A percentile compares a stretch with the other conserved stretches of the same genome.
Conservation (phyloP, 352 stramenopile species). For the Phytophthora agathidicida region DNA sequence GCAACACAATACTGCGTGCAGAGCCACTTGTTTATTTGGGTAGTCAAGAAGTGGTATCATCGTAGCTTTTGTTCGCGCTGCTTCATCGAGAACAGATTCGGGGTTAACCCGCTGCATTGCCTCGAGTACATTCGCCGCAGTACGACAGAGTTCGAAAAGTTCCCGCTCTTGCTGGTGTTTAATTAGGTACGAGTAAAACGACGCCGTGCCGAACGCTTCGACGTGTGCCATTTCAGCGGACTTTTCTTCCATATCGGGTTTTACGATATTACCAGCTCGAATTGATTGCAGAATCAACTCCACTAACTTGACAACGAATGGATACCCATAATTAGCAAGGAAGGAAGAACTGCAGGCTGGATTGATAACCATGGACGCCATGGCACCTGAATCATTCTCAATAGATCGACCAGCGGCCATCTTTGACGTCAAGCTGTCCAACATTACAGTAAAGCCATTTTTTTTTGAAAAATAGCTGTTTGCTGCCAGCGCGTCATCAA, state of each 20-base stretch:
- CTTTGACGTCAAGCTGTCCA: constrained; percentile 18
- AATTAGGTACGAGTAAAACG: constrained; percentile 18
- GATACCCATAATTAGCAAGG: constrained; percentile 20
- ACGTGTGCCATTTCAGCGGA: neutral
- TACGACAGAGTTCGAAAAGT: constrained; percentile 19
- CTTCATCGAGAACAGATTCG: constrained; percentile 26
- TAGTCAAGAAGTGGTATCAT: constrained; percentile 24
- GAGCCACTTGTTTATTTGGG: constrained; percentile 22
- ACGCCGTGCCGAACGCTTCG: constrained; percentile 12
- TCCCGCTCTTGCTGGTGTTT: constrained; percentile 8
- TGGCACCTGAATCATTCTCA: constrained; percentile 16
- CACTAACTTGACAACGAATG: constrained; percentile 24
- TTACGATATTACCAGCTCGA: neutral
- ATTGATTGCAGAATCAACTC: constrained; percentile 14
- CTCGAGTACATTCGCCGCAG: constrained; percentile 14
- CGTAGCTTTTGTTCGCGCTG: constrained; percentile 18
- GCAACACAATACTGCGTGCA: constrained; percentile 15
- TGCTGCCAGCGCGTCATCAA: constrained; percentile 17
- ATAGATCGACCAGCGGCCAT: constrained; percentile 9
- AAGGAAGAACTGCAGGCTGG: constrained; percentile 7
- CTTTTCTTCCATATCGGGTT: neutral
- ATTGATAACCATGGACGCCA: constrained; percentile 22
- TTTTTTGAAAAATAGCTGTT: constrained; percentile 11
- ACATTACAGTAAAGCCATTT: constrained; percentile 20
- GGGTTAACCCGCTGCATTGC: constrained; percentile 6